Base-by-base conservation (phyloP, 2,329 filamentous ascomycete genomes). In the Clarireedia hainanense region DNA sequence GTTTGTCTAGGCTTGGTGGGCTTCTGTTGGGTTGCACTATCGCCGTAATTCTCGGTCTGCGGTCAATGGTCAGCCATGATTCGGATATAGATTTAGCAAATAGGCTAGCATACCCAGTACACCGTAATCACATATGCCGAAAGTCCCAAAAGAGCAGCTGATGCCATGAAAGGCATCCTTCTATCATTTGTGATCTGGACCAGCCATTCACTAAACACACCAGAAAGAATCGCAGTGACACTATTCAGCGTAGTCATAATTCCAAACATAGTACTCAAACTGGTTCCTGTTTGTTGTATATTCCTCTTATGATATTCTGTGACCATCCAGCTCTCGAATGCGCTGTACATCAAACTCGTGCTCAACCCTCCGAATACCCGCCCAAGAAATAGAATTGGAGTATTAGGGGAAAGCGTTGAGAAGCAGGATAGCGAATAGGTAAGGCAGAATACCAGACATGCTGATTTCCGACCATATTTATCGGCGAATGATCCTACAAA, bases 281-380 rank as follows among this genome's bases (percentile, higher is more conserved):
- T 73, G 6, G 71, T 66, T 7, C 72, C 70, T 6, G 67, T 68
- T n/a, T 74, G 67, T 27, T 73, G 71, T 6, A 80, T 60, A 12
- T 71, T 72, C 43, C 74, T 68, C 43, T 71, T 69, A 49, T 79
- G 75, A 62, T 75, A 83, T 62, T 84, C 80, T 47, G 77, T 75
- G 27, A 84, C 75, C 72, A 84, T 79, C 80, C 80, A 84, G 61
- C 77, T 80, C 66, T 84, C 80, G 60, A 83, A 83, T 5, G 76
- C 77, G 45, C 75, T 80, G 70, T 80, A 83, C 30, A 84, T 71
- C 42, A 84, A 67, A 26, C 78, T 81, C 36, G 79, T 79, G 27
- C 75, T 76, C 47, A 83, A 58, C 0, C 81, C 81, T 23, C 78
- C 79, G 4, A 82, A 72, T 0, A 78, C 66, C 49, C 81, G 72